A percentile compares a stretch with the other conserved stretches of the same genome.
phyloP scores from a whole-genome alignment of 2,329 filamentous ascomycete species.

The Cladosporium sp. region DNA sequence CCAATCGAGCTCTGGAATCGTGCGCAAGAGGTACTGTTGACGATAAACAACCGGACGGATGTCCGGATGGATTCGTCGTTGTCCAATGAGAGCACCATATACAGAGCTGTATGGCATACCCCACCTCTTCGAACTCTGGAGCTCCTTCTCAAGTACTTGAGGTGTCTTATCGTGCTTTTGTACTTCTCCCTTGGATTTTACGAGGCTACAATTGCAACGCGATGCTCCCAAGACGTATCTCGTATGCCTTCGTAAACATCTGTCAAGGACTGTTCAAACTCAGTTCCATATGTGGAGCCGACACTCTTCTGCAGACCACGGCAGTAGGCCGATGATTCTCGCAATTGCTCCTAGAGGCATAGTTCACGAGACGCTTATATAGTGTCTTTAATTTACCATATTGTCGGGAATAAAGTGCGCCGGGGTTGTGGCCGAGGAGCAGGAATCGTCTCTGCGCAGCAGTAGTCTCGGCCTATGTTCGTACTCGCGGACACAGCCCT shows the following conservation, averaged over 20 bases:
- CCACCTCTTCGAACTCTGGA: neutral
- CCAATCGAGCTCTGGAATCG: neutral
- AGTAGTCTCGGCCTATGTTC: neutral
- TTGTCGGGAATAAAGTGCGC: neutral
- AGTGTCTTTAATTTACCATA: constrained; percentile 8
- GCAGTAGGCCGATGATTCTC: neutral
- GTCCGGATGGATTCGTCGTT: neutral
- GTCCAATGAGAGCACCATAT: neutral
- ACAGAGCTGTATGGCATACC: neutral
- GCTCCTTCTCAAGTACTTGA: neutral
- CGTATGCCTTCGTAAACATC: neutral
- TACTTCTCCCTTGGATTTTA: neutral
- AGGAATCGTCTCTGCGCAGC: neutral
- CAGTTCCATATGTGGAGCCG: neutral
- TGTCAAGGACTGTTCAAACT: neutral
- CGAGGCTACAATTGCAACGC: neutral
- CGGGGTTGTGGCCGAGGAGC: neutral
- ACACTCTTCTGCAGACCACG: neutral
- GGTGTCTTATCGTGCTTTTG: neutral
- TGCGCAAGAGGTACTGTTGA: constrained; percentile 12
- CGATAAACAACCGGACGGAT: constrained; percentile 8
- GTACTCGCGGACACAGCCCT: neutral
- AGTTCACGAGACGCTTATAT: neutral
- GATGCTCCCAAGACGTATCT: neutral
- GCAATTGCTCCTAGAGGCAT: constrained; percentile 2